A percentile compares a stretch with the other conserved stretches of the same genome.
phyloP scores from a whole-genome alignment of 306 rosid genomes.

The Cyclanthera cordifolia region DNA sequence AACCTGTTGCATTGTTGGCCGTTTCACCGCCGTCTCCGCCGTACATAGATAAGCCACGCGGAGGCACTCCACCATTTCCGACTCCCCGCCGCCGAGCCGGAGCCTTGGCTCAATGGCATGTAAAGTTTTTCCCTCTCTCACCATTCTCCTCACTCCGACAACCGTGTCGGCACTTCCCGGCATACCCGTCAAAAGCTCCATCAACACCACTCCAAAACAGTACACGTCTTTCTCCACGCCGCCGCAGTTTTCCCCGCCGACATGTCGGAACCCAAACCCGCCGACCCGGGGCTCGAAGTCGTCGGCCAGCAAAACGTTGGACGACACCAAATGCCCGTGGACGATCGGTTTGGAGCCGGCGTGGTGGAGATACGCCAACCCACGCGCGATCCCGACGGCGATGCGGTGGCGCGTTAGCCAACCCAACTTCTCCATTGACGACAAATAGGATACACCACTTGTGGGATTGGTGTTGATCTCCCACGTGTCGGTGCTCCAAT shows the following conservation, averaged over 20 bases:
- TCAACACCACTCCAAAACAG: slow-evolving; percentile 82
- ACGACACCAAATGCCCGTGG: slow-evolving; percentile 72
- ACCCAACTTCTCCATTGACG: slow-evolving; percentile 45
- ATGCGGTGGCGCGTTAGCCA: slow-evolving; percentile 90
- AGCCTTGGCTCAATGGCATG: slow-evolving; percentile 51
- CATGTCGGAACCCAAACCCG: slow-evolving; percentile 54
- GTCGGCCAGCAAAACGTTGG: slow-evolving; percentile 54
- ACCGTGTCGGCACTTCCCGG: slow-evolving; percentile 74
- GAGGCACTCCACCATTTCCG: slow-evolving; percentile 76
- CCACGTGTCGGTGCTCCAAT: slow-evolving; percentile 92
- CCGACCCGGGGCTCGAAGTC: slow-evolving; percentile 66
- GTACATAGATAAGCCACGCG: slow-evolving; percentile 88
- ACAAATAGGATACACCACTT: slow-evolving; percentile 16
- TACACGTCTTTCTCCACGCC: slow-evolving; percentile 70
- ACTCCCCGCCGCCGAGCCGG: slow-evolving; percentile 27
- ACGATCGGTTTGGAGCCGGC: slow-evolving; percentile 71
- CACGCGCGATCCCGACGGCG: slow-evolving; percentile 84
- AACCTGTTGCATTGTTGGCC: slow-evolving; percentile 86
- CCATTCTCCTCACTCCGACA: slow-evolving; percentile 66
- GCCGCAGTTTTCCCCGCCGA: slow-evolving; percentile 16
- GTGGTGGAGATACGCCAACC: slow-evolving; percentile 86
- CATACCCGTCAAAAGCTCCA: slow-evolving; percentile 79
- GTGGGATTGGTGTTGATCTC: slow-evolving; percentile 27
- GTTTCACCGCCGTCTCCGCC: slow-evolving; percentile 71
- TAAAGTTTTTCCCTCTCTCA: slow-evolving; percentile 51